Percentiles rank a stretch among this genome's conserved stretches.
These are phyloP conservation scores for Raphanus raphanistrum DNA, from an alignment of 345 rosid genomes.

Conservation along the genomic window DNA sequence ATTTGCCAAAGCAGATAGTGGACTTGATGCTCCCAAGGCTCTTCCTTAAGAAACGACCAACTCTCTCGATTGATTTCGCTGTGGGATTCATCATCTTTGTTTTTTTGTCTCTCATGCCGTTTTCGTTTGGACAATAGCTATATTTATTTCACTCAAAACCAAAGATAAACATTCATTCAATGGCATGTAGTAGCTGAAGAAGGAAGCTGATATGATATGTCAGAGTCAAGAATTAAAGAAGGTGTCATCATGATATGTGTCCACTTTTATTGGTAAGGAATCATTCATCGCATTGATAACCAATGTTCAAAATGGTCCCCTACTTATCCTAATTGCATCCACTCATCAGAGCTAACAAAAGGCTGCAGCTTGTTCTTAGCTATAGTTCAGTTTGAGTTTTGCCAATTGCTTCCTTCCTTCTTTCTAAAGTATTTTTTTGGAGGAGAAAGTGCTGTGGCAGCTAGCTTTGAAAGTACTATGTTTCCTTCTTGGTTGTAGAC, in stretches of 20 bases:
- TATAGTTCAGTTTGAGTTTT: background rate
- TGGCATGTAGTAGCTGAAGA: constrained; percentile 36
- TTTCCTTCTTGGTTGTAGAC: constrained; percentile 14
- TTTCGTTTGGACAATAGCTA: background rate
- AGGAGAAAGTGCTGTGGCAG: background rate
- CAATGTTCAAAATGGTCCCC: constrained; percentile 36
- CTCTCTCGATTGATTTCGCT: constrained; percentile 55
- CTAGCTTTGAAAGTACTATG: constrained; percentile 15
- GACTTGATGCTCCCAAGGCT: constrained; percentile 56
- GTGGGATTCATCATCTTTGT: constrained; percentile 29
- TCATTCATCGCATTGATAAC: constrained; percentile 35
- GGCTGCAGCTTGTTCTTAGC: constrained; percentile 60
- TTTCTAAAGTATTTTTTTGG: constrained; percentile 24
- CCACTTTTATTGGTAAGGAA: constrained; percentile 34
- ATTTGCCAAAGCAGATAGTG: constrained; percentile 46
- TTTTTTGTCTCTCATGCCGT: constrained; percentile 5
- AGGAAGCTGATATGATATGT: constrained; percentile 1
- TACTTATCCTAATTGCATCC: constrained; percentile 26
- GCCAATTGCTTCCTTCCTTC: constrained; percentile 8
- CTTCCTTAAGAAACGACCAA: constrained; percentile 54
- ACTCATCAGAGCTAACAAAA: constrained; percentile 33
- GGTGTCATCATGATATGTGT: constrained; percentile 29
- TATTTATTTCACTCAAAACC: constrained; percentile 27
- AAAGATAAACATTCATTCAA: constrained; percentile 28
- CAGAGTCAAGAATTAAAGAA: constrained; percentile 34